A percentile compares a stretch with the other conserved stretches of the same genome.
phyloP scores from a whole-genome alignment of 768 basidiomycete genomes.

The Rhizopogon sp. region DNA sequence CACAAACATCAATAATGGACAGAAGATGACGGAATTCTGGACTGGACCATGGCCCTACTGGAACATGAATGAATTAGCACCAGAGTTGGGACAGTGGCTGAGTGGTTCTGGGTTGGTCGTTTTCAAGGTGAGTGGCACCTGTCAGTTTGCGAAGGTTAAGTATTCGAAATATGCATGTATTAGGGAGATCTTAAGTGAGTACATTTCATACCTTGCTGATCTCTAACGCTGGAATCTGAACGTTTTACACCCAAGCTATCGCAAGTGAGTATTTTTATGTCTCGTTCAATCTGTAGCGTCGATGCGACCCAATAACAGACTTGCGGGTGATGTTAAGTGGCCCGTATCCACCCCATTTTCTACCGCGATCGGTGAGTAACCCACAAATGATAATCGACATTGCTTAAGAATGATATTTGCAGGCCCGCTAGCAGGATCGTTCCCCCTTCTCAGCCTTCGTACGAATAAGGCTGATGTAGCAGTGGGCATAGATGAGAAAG shows the following conservation, averaged over 20 bases:
- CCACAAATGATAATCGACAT: not conserved
- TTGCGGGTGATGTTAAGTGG: constrained; percentile 89
- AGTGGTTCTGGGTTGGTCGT: constrained; percentile 63
- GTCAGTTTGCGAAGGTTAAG: not conserved
- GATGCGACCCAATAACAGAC: constrained; percentile 36
- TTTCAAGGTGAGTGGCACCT: constrained; percentile 59
- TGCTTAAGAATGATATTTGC: not conserved
- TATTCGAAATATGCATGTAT: not conserved
- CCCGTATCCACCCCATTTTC: constrained; percentile 73
- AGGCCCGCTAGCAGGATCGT: constrained; percentile 76
- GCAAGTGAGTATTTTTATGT: constrained; percentile 56
- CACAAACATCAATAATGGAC: constrained; percentile 25
- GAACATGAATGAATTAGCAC: constrained; percentile 56
- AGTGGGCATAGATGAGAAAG: constrained; percentile 67
- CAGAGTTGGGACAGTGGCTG: constrained; percentile 46
- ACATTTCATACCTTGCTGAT: not conserved
- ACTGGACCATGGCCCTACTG: constrained; percentile 73
- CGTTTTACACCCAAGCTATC: constrained; percentile 46
- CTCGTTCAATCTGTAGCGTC: constrained; percentile 3
- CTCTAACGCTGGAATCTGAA: not conserved
- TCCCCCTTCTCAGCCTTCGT: constrained; percentile 79
- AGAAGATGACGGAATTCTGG: constrained; percentile 52
- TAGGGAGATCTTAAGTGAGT: constrained; percentile 90
- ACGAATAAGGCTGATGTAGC: constrained; percentile 97
- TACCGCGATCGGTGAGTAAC: constrained; percentile 57